Conservation (phyloP, 768 basidiomycete genomes). For the Boletus insuetus region DNA sequence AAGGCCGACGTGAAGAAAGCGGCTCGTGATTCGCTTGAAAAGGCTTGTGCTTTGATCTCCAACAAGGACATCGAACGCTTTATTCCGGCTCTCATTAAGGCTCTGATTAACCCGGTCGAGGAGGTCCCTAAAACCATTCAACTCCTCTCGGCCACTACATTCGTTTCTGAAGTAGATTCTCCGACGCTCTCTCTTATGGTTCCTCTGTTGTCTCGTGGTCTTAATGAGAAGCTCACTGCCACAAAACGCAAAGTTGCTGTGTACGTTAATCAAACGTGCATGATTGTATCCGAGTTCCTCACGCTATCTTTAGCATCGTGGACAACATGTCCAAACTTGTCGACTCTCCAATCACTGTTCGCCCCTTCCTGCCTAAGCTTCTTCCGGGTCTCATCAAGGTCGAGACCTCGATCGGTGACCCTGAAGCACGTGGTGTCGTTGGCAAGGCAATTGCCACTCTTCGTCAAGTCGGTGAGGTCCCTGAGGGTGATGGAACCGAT, state of each 20-base stretch:
- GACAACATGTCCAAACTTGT: conserved; percentile 99
- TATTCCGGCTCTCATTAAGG: conserved; percentile 97
- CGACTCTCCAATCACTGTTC: conserved; percentile 90
- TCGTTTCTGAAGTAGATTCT: conserved; percentile 99
- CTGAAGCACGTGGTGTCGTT: conserved; percentile 93
- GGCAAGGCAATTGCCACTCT: conserved; percentile 92
- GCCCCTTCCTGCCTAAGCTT: conserved; percentile 94
- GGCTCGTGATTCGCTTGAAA: conserved; percentile 90
- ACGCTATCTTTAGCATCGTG: conserved; percentile 59
- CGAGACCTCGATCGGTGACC: conserved; percentile 92
- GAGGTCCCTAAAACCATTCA: conserved; percentile 95
- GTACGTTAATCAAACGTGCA: conserved; percentile 43
- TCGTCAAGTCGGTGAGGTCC: conserved; percentile 91
- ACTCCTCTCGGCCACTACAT: conserved; percentile 96
- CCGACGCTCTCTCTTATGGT: conserved; percentile 98
- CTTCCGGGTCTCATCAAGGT: conserved; percentile 96
- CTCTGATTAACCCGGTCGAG: conserved; percentile 98
- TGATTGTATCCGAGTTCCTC: conserved; percentile 17
- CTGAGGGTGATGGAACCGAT: conserved; percentile 82
- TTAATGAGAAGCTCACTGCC: conserved; percentile 90
- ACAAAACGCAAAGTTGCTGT: conserved; percentile 98
- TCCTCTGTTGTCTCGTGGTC: conserved; percentile 90
- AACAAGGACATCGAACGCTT: conserved; percentile 99
- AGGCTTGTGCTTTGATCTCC: conserved; percentile 90
- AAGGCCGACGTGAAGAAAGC: conserved; percentile 99